Evolutionary conservation across 345 rosid species (phyloP).

Genomic region (Isatis tinctoria): DNA sequence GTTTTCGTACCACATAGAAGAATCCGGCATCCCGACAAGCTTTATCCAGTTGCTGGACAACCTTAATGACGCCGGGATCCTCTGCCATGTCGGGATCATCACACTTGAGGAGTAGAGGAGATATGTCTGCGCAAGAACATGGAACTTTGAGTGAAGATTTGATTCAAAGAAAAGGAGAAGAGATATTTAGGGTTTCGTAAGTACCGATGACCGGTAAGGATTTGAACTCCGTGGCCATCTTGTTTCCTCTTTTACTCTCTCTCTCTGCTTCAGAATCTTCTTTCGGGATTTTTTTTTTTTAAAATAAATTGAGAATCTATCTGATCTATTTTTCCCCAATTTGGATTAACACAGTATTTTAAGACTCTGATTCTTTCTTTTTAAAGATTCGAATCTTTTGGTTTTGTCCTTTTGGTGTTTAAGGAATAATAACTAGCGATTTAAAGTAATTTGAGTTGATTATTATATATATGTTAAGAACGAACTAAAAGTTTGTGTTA

Average conservation of each 20-base stretch:
- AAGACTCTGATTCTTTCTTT: no score
- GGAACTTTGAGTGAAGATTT: background rate
- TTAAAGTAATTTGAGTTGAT: no score
- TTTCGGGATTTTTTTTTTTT: background rate
- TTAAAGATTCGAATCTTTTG: no score
- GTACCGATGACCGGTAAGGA: slow-evolving; percentile 59
- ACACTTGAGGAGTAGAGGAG: slow-evolving; percentile 51
- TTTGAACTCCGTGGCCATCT: slow-evolving; percentile 62
- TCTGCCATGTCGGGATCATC: slow-evolving; percentile 58
- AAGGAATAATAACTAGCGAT: no score
- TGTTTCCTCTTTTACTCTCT: background rate
- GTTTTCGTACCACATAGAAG: slow-evolving; percentile 68
- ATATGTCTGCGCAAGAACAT: slow-evolving; percentile 49
- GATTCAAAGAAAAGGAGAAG: background rate
- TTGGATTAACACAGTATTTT: background rate
- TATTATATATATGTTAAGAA: no score
- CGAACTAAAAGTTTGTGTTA: no score
- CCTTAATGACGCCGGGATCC: slow-evolving; percentile 51
- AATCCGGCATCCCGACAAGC: slow-evolving; percentile 90
- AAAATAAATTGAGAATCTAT: background rate
- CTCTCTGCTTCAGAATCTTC: background rate
- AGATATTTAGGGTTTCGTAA: background rate
- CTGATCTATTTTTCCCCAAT: background rate
- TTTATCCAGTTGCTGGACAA: slow-evolving; percentile 57
- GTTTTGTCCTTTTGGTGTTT: no score